Evolutionary conservation across 768 basidiomycete species (phyloP), one percentile per base, ranked within the genome.

Genomic region (Xerocomellus dryophilus): DNA sequence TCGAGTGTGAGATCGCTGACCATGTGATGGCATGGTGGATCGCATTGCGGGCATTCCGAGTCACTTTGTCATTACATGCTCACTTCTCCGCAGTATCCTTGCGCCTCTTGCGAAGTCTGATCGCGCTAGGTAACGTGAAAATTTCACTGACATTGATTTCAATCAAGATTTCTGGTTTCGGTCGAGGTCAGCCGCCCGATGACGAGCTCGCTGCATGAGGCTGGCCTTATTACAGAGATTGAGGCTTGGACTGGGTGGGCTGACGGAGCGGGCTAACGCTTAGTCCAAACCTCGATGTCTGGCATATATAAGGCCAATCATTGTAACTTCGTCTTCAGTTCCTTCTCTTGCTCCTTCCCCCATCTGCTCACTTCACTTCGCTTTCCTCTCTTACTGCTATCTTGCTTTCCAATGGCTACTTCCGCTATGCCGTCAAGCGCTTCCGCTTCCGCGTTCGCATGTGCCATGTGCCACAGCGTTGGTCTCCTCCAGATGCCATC

Each of bases 1-100:
- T 50, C 34, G 32, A 20, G 45, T 43, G 50, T 47, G 51, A 65
- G 17, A 31, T 48, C 20, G 34, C 34, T 47, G 50, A 52, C 32
- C 23, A 45, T 35, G 47, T 21, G 14, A 29, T 53, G 25, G 17
- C 45, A n/a, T 23, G 31, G 43, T 51, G 5, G 15, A 49, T 50
- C 43, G 27, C 10, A 17, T 31, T 21, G 7, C 1, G 12, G 43
- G 25, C 40, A 50, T 25, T 25, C 25, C 25, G 25, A 25, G 25
- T n/a, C 20, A 29, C 40, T 45, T 14, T n/a, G 38, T 18, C 43
- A 35, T 47, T 27, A 43, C 46, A 20, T 41, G 42, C n/a, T 50
- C 36, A 54, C 29, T 44, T 42, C 39, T 34, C 34, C 12, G 14
- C n/a, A 50, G 38, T 21, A 18, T 62, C 17, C 25, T 29, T 27